Conservation (phyloP, 2,329 filamentous ascomycete genomes). For the Drechslerella stenobrocha region DNA sequence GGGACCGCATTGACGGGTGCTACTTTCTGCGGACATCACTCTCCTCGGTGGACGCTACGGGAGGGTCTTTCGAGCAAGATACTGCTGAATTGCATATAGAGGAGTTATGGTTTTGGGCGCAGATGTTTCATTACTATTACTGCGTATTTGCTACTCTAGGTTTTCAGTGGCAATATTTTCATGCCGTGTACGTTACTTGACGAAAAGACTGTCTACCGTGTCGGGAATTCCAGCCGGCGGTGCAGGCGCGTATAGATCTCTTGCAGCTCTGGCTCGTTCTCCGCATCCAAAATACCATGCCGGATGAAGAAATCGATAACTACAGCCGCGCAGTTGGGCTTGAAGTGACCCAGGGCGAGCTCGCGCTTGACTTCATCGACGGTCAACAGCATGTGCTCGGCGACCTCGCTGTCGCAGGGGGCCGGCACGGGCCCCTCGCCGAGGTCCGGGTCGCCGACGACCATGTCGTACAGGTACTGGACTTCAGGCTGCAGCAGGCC, state of each 20-base stretch:
- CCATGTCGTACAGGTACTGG: constrained; percentile 88
- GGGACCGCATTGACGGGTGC: too few relatives aligned
- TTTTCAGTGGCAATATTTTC: too few relatives aligned
- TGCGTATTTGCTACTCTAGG: too few relatives aligned
- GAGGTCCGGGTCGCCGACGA: constrained; percentile 62
- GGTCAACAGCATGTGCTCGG: constrained; percentile 61
- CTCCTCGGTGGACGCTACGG: too few relatives aligned
- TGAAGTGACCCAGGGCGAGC: constrained; percentile 75
- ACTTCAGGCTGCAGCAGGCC: constrained; percentile 75
- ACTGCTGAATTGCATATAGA: too few relatives aligned
- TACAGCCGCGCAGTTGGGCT: constrained; percentile 77
- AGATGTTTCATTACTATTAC: too few relatives aligned
- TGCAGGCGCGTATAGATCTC: constrained; percentile 69
- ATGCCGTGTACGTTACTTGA: too few relatives aligned
- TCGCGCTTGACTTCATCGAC: constrained; percentile 70
- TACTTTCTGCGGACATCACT: too few relatives aligned
- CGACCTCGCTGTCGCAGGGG: constrained; percentile 87
- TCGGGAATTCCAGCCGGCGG: constrained; percentile 78
- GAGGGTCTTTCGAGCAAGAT: too few relatives aligned
- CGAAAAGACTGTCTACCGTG: constrained; percentile 57
- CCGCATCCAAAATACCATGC: constrained; percentile 75
- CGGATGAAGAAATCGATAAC: constrained; percentile 88
- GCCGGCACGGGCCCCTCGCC: constrained; percentile 65
- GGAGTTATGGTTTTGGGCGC: too few relatives aligned
- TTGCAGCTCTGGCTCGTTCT: constrained; percentile 76